A percentile compares a stretch with the other conserved stretches of the same genome.
Conservation (phyloP, 1,284 basidiomycete species). For the Trametes polyzona region DNA sequence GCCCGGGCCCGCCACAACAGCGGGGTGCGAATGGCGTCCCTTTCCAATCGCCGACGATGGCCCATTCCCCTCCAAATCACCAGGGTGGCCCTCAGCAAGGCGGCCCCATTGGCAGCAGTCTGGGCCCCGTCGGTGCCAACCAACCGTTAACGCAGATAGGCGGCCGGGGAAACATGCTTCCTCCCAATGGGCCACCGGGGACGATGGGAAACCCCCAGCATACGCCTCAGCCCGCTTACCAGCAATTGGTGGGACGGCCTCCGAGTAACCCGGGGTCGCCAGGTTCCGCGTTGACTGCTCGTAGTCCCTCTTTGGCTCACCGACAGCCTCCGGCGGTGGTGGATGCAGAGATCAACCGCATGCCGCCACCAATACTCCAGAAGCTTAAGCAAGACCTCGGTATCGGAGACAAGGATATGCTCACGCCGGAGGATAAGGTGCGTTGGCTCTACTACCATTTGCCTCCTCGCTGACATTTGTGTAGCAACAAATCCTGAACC, state of each 20-base stretch:
- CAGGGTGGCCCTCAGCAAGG: slow-evolving; percentile 34
- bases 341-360: slow-evolving; percentile 41
- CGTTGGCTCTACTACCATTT: slow-evolving; percentile 16
- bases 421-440: slow-evolving; percentile 64
- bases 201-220: slow-evolving; percentile 41
- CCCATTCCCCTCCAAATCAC: slow-evolving; percentile 43
- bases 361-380: slow-evolving; percentile 40
- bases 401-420: slow-evolving; percentile 53
- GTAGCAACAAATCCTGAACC: slow-evolving; percentile 44
- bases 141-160: slow-evolving; percentile 48
- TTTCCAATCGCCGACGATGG: slow-evolving; percentile 49
- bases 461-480: slow-evolving; percentile 11
- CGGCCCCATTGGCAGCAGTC: slow-evolving; percentile 39
- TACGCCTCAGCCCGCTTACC: slow-evolving; percentile 43
- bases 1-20: slow-evolving; percentile 39
- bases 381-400: slow-evolving; percentile 51
- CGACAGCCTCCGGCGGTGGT: slow-evolving; percentile 38
- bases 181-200: slow-evolving; percentile 46
- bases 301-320: slow-evolving; percentile 57
- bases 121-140: slow-evolving; percentile 50
- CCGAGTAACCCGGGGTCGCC: slow-evolving; percentile 63
- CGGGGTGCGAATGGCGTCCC: slow-evolving; percentile 43
- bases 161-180: slow-evolving; percentile 51
- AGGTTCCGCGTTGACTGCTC: slow-evolving; percentile 47
- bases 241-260: slow-evolving; percentile 47